Conservation (phyloP, 495 filamentous ascomycete genomes). For the Aspergillus sclerotioniger region DNA sequence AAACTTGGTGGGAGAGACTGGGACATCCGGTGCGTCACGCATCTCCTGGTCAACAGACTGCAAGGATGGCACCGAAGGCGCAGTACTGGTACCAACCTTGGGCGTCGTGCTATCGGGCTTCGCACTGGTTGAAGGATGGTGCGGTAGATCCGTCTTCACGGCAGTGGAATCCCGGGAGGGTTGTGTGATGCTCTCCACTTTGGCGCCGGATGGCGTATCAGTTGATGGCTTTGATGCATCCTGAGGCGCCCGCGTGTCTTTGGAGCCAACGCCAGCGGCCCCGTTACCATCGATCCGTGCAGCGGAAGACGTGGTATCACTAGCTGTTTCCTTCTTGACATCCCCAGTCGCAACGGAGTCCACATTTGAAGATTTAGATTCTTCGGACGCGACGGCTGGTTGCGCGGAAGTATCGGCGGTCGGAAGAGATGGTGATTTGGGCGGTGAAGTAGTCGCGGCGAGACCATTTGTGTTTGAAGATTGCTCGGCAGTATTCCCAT, state of each 20-base stretch:
- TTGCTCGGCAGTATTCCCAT: constrained; percentile 30
- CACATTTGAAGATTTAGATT: constrained; percentile 15
- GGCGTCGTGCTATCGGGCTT: constrained; percentile 10
- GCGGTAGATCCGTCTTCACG: constrained; percentile 36
- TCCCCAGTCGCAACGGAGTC: constrained; percentile 14
- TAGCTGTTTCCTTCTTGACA: constrained; percentile 9
- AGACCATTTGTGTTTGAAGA: constrained; percentile 31
- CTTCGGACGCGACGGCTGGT: constrained; percentile 16
- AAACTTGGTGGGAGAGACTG: constrained; percentile 53
- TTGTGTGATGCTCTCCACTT: constrained; percentile 10
- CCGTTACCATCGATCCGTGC: constrained; percentile 9
- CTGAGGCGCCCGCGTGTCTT: constrained; percentile 20
- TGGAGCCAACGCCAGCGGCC: constrained; percentile 16
- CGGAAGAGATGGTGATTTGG: constrained; percentile 32
- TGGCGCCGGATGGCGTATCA: constrained; percentile 8
- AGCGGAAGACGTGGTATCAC: constrained; percentile 7
- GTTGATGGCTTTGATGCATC: constrained; percentile 11
- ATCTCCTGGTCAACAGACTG: constrained; percentile 39
- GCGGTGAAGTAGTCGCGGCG: constrained; percentile 29
- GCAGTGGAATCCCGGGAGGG: constrained; percentile 10
- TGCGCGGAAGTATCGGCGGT: constrained; percentile 13
- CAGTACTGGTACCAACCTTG: constrained; percentile 6
- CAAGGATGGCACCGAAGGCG: constrained; percentile 16
- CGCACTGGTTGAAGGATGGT: constrained; percentile 27
- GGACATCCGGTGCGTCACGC: constrained; percentile 38